Evolutionary conservation across 1,139 yeast species (phyloP).

Genomic region (Hemisphaericaspora subhashii): DNA sequence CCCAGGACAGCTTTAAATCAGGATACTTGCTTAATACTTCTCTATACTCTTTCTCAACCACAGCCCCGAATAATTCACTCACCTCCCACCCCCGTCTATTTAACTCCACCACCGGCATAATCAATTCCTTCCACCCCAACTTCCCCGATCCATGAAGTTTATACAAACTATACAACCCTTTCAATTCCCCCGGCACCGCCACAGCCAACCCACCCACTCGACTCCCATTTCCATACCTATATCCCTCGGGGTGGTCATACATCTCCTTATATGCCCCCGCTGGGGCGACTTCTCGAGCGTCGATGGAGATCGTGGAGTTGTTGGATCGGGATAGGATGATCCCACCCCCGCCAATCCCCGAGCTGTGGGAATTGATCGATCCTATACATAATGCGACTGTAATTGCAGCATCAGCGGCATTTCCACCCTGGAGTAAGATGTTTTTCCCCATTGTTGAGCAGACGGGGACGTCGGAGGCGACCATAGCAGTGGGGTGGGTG

Average conservation of each 20-base stretch:
- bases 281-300: conserved; percentile 92
- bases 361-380: conserved; percentile 73
- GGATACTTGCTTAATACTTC: conserved; percentile 32
- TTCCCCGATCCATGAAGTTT: conserved; percentile 67
- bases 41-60: conserved; percentile 22
- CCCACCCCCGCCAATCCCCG: conserved; percentile 95
- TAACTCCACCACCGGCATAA: conserved; percentile 72
- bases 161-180: conserved; percentile 69
- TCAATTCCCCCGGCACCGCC: conserved; percentile 87
- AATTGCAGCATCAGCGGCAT: conserved; percentile 91
- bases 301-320: conserved; percentile 58
- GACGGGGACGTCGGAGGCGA: conserved; percentile 68
- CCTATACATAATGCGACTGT: conserved; percentile 90
- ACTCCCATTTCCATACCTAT: conserved; percentile 30
- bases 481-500: conserved; percentile 54
- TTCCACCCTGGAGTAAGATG: conserved; percentile 53
- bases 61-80: conserved; percentile 44
- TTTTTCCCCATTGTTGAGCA: conserved; percentile 72
- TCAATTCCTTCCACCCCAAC: conserved; percentile 68
- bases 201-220: conserved; percentile 81
- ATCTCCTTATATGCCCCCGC: conserved; percentile 57
- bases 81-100: conserved; percentile 70
- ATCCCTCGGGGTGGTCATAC: conserved; percentile 53
- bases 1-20: conserved; percentile 47
- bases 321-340: conserved; percentile 59